Conservation (phyloP, 2,329 filamentous ascomycete species). For the Ophiosphaerella narmari region DNA sequence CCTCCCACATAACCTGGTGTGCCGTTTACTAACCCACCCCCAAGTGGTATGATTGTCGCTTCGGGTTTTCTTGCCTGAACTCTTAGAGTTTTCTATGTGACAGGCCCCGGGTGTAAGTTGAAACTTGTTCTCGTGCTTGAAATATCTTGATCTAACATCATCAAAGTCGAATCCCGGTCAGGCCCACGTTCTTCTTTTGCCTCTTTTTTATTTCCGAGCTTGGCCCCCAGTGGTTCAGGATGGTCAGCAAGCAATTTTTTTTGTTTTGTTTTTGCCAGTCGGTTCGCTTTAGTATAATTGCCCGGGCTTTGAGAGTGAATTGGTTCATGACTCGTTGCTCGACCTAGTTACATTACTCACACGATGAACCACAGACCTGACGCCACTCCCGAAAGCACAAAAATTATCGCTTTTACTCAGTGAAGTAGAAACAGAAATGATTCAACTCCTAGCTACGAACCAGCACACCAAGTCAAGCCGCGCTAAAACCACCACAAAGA, state of each 20-base stretch:
- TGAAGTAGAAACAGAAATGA: no score
- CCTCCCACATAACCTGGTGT: not conserved
- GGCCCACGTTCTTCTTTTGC: conserved; percentile 19
- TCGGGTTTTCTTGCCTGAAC: conserved; percentile 31
- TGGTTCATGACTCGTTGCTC: not conserved
- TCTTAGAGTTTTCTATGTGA: conserved; percentile 35
- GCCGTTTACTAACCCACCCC: not conserved
- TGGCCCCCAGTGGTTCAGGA: no score
- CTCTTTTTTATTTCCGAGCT: conserved; percentile 1
- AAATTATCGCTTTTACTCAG: no score
- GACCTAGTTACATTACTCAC: not conserved
- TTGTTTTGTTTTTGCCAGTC: no score
- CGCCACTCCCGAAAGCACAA: no score
- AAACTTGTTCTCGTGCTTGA: not conserved
- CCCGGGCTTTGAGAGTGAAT: no score
- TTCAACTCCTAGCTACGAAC: no score
- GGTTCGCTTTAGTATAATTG: no score
- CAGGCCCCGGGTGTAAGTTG: conserved; percentile 41
- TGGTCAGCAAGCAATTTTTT: no score
- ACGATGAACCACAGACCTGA: no score
- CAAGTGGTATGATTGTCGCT: conserved; percentile 31
- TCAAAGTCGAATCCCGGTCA: conserved; percentile 38
- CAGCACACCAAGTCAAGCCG: no score
- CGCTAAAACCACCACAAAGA: no score
- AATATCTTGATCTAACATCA: not conserved